phyloP scores from a whole-genome alignment of 208 protist genomes.

The Paratrypanosoma confusum region DNA sequence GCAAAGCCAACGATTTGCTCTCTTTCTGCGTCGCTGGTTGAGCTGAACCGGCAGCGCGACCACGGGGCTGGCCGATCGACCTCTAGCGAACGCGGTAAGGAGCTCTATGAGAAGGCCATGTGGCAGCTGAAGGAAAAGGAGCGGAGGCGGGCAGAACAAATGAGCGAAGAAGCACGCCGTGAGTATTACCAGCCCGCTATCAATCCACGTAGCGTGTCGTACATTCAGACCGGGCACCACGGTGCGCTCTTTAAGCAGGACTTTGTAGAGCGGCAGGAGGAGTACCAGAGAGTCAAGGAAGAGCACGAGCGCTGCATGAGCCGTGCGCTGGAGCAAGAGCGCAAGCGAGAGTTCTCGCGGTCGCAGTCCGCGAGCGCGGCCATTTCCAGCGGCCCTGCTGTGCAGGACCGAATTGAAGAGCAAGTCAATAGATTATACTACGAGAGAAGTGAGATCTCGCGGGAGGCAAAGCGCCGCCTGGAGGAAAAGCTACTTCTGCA shows the following conservation, averaged over 20 bases:
- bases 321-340: neutral
- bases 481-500: slow-evolving; percentile 2
- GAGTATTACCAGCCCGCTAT: slow-evolving; percentile 22
- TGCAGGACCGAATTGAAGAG: slow-evolving; percentile 14
- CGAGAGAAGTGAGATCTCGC: slow-evolving; percentile 9
- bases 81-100: slow-evolving; percentile 16
- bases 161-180: neutral
- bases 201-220: slow-evolving; percentile 45
- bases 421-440: slow-evolving; percentile 54
- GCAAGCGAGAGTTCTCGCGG: slow-evolving; percentile 5
- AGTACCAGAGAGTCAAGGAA: slow-evolving; percentile 50
- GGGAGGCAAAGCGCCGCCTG: slow-evolving; percentile 22
- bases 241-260: slow-evolving; percentile 43
- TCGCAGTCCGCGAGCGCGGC: slow-evolving; percentile 6
- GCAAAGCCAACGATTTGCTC: slow-evolving; percentile 55
- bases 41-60: too few species aligned
- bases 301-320: slow-evolving; percentile 23
- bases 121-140: slow-evolving; percentile 10
- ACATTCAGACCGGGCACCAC: slow-evolving; percentile 66
- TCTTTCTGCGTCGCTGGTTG: slow-evolving; percentile 51
- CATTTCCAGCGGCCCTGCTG: slow-evolving; percentile 7
- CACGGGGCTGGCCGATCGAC: too few species aligned
- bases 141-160: slow-evolving; percentile 1
- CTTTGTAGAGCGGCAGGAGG: slow-evolving; percentile 59
- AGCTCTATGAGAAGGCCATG: slow-evolving; percentile 30